Percentiles rank a stretch among this genome's conserved stretches.
These are phyloP conservation scores for Naganishia friedmannii DNA, from an alignment of 768 basidiomycete species.

Conservation along the genomic window DNA sequence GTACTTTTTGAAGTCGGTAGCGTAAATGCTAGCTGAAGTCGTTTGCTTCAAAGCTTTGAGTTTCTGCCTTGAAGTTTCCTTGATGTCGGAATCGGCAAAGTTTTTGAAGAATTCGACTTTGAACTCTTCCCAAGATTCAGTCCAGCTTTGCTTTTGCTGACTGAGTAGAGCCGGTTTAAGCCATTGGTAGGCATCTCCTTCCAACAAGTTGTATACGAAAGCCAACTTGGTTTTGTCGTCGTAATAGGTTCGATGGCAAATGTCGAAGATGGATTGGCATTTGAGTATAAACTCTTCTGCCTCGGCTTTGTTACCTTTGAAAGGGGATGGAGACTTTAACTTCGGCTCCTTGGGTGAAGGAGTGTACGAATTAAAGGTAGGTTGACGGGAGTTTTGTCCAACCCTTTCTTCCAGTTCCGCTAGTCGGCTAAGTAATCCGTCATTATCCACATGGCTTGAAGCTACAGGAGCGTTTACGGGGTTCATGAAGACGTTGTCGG, in stretches of 20 bases:
- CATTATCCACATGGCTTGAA: no score
- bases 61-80: constrained; percentile 5
- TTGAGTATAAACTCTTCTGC: constrained; percentile 8
- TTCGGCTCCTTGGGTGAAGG: not conserved
- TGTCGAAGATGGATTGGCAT: not conserved
- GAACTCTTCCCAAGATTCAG: not conserved
- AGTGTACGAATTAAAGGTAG: not conserved
- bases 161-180: constrained; percentile 5
- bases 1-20: constrained; percentile 7
- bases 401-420: no score
- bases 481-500: no score
- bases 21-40: constrained; percentile 1
- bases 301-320: not conserved
- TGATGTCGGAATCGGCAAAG: constrained; percentile 5
- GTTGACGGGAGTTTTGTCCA: no score
- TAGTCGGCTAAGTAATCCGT: no score
- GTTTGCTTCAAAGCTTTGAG: constrained; percentile 2
- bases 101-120: not conserved
- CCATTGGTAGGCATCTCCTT: constrained; percentile 11
- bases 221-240: not conserved
- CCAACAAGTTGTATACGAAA: not conserved
- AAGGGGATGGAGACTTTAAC: not conserved
- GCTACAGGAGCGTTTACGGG: no score
- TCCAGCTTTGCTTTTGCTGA: not conserved
- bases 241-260: constrained; percentile 9